phyloP scores from a whole-genome alignment of 1,284 basidiomycete genomes.

The Cryptococcus neoformans region DNA sequence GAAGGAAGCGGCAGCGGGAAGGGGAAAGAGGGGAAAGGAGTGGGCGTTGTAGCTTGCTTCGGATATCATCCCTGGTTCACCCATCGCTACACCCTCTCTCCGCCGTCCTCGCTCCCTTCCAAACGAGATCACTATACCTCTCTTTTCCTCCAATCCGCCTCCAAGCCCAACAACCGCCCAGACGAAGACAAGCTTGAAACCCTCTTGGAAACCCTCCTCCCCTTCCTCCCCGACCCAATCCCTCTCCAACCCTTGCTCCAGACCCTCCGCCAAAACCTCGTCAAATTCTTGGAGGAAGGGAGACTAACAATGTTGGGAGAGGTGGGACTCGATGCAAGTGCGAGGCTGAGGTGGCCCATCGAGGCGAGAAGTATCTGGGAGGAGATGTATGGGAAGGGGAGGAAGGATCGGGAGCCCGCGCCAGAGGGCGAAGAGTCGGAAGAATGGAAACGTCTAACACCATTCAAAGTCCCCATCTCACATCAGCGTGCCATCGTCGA shows the following conservation, averaged over 20 bases:
- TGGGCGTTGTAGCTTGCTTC: constrained; percentile 42
- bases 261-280: constrained; percentile 22
- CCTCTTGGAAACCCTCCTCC: constrained; percentile 26
- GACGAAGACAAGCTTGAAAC: neutral
- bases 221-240: constrained; percentile 40
- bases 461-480: constrained; percentile 46
- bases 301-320: constrained; percentile 50
- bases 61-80: constrained; percentile 54
- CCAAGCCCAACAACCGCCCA: constrained; percentile 1
- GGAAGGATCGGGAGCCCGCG: neutral
- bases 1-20: neutral
- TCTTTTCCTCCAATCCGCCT: constrained; percentile 37
- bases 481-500: constrained; percentile 48
- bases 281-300: constrained; percentile 12
- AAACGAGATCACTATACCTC: constrained; percentile 48
- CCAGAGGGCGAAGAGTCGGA: constrained; percentile 3
- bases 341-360: constrained; percentile 41
- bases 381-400: constrained; percentile 1
- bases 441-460: constrained; percentile 37
- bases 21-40: constrained; percentile 9
- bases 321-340: constrained; percentile 51
- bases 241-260: constrained; percentile 26
- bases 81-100: constrained; percentile 46
- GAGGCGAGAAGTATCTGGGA: constrained; percentile 13
- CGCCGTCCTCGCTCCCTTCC: constrained; percentile 7